A percentile compares a stretch with the other conserved stretches of the same genome.
These are phyloP conservation scores for Striga hermonthica DNA, from an alignment of 305 asterid species.

Conservation along the genomic window DNA sequence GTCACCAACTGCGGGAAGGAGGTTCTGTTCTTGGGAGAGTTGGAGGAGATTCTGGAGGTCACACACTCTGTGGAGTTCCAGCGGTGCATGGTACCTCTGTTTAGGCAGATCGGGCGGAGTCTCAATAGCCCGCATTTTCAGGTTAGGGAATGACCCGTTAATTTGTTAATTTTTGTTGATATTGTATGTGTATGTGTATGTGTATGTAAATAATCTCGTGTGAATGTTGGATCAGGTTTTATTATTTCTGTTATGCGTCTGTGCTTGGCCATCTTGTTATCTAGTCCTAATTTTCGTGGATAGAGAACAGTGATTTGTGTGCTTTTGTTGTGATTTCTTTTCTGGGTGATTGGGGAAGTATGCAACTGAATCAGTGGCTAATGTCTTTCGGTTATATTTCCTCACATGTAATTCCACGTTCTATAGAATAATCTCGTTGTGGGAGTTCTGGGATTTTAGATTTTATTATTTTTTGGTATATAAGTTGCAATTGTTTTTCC, in stretches of 20 bases:
- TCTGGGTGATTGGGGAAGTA: background rate
- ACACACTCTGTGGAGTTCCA: constrained; percentile 72
- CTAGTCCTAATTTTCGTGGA: constrained; percentile 5
- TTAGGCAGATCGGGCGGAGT: constrained; percentile 72
- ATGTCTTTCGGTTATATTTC: background rate
- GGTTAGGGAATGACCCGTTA: constrained; percentile 42
- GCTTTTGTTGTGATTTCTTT: background rate
- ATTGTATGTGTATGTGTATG: background rate
- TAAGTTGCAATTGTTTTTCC: too few species aligned
- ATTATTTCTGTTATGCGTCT: background rate
- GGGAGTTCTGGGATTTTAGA: background rate
- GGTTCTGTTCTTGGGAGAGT: constrained; percentile 81
- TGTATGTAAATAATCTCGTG: background rate
- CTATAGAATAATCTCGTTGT: background rate
- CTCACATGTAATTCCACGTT: background rate
- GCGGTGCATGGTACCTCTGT: constrained; percentile 84
- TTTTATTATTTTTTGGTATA: too few species aligned
- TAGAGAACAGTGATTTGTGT: constrained; percentile 10
- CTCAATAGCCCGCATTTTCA: constrained; percentile 87
- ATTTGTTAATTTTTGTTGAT: constrained; percentile 13
- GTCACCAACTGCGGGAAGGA: constrained; percentile 76
- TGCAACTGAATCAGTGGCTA: background rate
- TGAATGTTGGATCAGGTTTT: constrained; percentile 3
- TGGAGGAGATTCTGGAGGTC: constrained; percentile 78
- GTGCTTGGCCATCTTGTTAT: background rate